These are phyloP conservation scores for Komagataella phaffii DNA, from an alignment of 805 yeast genomes.

Conservation along the genomic window DNA sequence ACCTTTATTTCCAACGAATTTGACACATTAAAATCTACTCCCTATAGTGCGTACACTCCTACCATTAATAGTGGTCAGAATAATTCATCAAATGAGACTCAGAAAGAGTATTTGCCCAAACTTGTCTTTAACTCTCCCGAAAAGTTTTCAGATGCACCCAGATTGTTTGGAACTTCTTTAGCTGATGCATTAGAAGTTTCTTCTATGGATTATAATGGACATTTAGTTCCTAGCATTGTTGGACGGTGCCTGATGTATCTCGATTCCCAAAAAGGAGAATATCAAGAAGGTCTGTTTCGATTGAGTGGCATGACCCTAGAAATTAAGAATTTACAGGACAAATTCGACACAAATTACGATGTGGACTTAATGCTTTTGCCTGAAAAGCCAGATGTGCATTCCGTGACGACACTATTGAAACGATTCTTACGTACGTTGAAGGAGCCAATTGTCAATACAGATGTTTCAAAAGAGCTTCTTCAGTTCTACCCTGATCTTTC, in stretches of 20 bases:
- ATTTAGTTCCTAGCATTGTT: constrained; percentile 59
- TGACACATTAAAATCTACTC: background rate
- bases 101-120: constrained; percentile 8
- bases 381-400: constrained; percentile 51
- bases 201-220: constrained; percentile 27
- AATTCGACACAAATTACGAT: constrained; percentile 56
- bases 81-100: constrained; percentile 2
- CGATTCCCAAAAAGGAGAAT: constrained; percentile 51
- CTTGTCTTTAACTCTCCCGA: constrained; percentile 15
- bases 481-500: background rate
- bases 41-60: background rate
- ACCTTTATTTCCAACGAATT: background rate
- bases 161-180: constrained; percentile 55
- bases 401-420: constrained; percentile 72
- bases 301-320: constrained; percentile 78
- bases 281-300: constrained; percentile 85
- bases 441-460: constrained; percentile 39
- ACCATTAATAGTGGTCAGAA: background rate
- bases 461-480: constrained; percentile 5
- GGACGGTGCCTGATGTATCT: constrained; percentile 64
- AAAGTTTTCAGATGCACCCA: constrained; percentile 4
- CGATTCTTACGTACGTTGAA: constrained; percentile 69
- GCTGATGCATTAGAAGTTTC: constrained; percentile 38
- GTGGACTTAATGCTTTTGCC: constrained; percentile 41
- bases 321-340: constrained; percentile 53